phyloP scores from a whole-genome alignment of 495 filamentous ascomycete species.

The Penicillium pulvis region DNA sequence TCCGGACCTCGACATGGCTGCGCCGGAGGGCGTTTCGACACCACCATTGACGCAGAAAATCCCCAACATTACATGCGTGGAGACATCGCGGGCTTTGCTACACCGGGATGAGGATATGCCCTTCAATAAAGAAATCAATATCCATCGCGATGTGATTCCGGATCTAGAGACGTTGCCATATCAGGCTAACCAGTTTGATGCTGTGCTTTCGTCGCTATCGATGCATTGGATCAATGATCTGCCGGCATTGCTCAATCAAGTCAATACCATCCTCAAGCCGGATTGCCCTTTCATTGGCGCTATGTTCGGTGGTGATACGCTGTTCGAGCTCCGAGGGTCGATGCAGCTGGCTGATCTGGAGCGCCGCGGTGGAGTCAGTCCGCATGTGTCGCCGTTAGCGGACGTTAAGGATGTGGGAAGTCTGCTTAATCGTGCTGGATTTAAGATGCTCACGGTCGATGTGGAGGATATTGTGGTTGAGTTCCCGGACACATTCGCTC shows the following conservation, averaged over 20 bases:
- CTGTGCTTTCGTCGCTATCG: constrained; percentile 81
- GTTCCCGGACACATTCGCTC: constrained; percentile 86
- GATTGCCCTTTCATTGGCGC: constrained; percentile 91
- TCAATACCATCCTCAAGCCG: constrained; percentile 82
- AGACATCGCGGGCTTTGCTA: constrained; percentile 75
- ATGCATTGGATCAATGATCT: constrained; percentile 99
- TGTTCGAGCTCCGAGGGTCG: constrained; percentile 92
- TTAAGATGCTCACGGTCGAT: constrained; percentile 95
- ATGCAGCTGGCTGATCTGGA: constrained; percentile 92
- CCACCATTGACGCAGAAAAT: constrained; percentile 69
- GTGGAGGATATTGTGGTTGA: constrained; percentile 96
- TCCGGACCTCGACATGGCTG: constrained; percentile 56
- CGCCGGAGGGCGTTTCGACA: constrained; percentile 52
- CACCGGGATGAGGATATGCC: constrained; percentile 76
- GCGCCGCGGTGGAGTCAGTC: constrained; percentile 80
- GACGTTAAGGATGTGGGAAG: constrained; percentile 92
- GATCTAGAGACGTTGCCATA: constrained; percentile 76
- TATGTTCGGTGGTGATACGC: constrained; percentile 93
- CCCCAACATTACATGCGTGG: constrained; percentile 71
- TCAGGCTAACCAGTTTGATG: constrained; percentile 76
- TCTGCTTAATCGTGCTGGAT: constrained; percentile 81
- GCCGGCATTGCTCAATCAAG: constrained; percentile 75
- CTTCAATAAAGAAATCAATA: constrained; percentile 71
- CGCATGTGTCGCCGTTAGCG: constrained; percentile 84
- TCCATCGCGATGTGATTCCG: constrained; percentile 69